These are phyloP conservation scores for Saccharomycopsis fibuligera DNA, from an alignment of 805 yeast species.

Conservation along the genomic window DNA sequence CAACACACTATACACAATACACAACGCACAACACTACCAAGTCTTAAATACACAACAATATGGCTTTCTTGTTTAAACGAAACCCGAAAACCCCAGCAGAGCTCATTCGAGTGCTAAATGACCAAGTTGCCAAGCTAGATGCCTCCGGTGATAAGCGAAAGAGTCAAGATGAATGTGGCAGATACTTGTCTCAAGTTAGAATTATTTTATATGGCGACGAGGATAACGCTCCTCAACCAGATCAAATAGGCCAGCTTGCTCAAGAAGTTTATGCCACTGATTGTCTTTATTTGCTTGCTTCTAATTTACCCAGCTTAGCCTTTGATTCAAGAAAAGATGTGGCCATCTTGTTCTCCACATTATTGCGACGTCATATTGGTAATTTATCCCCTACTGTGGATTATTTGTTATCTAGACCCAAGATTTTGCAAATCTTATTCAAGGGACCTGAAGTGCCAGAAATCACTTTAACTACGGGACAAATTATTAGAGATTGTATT, in stretches of 20 bases:
- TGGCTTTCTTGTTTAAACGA: conserved; percentile 89
- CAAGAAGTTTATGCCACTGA: conserved; percentile 74
- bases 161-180: conserved; percentile 67
- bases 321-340: conserved; percentile 90
- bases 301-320: conserved; percentile 60
- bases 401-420: conserved; percentile 62
- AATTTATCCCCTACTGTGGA: conserved; percentile 82
- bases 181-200: conserved; percentile 59
- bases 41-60: conserved; percentile 31
- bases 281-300: conserved; percentile 53
- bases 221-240: conserved; percentile 58
- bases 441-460: conserved; percentile 71
- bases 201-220: conserved; percentile 66
- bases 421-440: conserved; percentile 54
- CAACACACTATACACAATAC: too few species aligned
- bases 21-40: too few species aligned
- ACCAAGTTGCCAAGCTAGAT: conserved; percentile 62
- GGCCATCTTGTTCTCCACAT: conserved; percentile 59
- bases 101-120: conserved; percentile 67
- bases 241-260: conserved; percentile 67
- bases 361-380: conserved; percentile 74
- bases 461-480: conserved; percentile 65
- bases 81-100: conserved; percentile 88
- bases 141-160: conserved; percentile 32
- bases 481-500: conserved; percentile 77